Evolutionary conservation across 306 rosid species (phyloP).

Genomic region (Spatholobus suberectus): DNA sequence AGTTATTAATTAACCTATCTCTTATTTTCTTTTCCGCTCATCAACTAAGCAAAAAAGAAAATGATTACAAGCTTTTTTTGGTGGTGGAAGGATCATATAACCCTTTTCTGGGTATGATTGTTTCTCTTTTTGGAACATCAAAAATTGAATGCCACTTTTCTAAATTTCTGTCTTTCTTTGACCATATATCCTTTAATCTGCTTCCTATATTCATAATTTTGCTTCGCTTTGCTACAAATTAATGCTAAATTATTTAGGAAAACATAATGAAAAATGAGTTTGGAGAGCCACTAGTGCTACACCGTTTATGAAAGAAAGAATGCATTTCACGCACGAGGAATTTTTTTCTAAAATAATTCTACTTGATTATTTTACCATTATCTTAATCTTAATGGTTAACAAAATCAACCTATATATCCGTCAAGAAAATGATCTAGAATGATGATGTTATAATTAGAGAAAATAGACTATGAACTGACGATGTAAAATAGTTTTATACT

Average conservation of each 20-base stretch:
- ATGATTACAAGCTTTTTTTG: neutral
- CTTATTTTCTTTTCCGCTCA: neutral
- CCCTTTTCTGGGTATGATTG: constrained; percentile 18
- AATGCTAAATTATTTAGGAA: neutral
- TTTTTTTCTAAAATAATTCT: too few relatives aligned
- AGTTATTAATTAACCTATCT: neutral
- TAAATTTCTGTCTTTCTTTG: constrained; percentile 15
- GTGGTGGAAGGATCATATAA: neutral
- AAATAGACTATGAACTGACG: too few relatives aligned
- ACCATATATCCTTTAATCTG: neutral
- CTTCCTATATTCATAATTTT: neutral
- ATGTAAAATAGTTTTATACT: too few relatives aligned
- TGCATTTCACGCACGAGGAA: neutral
- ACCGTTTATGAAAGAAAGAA: neutral
- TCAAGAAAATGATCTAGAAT: neutral
- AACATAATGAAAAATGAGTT: neutral
- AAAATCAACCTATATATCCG: neutral
- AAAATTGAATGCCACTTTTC: neutral
- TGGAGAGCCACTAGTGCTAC: neutral
- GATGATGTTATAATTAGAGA: neutral
- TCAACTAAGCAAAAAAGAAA: neutral
- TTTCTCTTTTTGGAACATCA: constrained; percentile 23
- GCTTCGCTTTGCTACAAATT: neutral
- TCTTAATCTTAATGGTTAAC: neutral
- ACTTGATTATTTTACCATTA: too few relatives aligned